Percentiles rank a stretch among this genome's conserved stretches.
Evolutionary conservation across 495 filamentous ascomycete species (phyloP).

Genomic region (Neurospora hispaniola): DNA sequence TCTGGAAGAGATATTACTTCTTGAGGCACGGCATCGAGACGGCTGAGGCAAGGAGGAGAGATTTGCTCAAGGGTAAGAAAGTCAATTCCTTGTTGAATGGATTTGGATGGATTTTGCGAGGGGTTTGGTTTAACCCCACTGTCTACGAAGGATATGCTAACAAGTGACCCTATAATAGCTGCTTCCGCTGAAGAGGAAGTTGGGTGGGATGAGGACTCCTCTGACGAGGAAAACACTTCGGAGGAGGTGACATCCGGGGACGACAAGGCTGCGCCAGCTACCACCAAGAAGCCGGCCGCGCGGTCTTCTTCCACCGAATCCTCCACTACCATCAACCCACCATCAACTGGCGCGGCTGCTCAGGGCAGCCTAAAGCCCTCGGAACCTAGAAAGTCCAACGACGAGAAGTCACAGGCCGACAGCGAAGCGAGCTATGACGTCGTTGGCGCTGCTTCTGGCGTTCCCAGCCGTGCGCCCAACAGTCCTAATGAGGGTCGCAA

Average conservation of each 20-base stretch:
- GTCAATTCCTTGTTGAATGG: not conserved
- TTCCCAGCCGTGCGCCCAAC: slow-evolving; percentile 58
- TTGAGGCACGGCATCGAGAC: slow-evolving; percentile 86
- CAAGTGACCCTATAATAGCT: slow-evolving; percentile 25
- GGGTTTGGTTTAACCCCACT: not conserved
- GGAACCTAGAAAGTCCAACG: slow-evolving; percentile 70
- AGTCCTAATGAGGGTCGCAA: slow-evolving; percentile 57
- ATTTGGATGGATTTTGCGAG: not conserved
- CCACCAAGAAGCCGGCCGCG: slow-evolving; percentile 13
- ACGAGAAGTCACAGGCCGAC: slow-evolving; percentile 72
- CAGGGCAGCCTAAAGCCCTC: slow-evolving; percentile 40
- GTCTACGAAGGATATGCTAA: slow-evolving; percentile 18
- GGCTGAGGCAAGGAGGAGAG: slow-evolving; percentile 83
- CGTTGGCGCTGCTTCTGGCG: slow-evolving; percentile 63
- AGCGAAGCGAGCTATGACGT: slow-evolving; percentile 93
- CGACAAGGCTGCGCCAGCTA: slow-evolving; percentile 16
- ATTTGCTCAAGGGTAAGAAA: slow-evolving; percentile 76
- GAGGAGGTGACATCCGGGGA: slow-evolving; percentile 19
- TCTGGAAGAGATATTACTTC: slow-evolving; percentile 97
- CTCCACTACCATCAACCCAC: slow-evolving; percentile 43
- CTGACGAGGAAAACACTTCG: slow-evolving; percentile 12
- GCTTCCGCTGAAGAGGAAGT: slow-evolving; percentile 64
- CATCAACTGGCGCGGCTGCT: slow-evolving; percentile 7
- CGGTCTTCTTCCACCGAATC: slow-evolving; percentile 37
- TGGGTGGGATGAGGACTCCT: slow-evolving; percentile 63